Evolutionary conservation across 257 asterid genomes (phyloP).

Genomic region (Solanum pimpinellifolium): DNA sequence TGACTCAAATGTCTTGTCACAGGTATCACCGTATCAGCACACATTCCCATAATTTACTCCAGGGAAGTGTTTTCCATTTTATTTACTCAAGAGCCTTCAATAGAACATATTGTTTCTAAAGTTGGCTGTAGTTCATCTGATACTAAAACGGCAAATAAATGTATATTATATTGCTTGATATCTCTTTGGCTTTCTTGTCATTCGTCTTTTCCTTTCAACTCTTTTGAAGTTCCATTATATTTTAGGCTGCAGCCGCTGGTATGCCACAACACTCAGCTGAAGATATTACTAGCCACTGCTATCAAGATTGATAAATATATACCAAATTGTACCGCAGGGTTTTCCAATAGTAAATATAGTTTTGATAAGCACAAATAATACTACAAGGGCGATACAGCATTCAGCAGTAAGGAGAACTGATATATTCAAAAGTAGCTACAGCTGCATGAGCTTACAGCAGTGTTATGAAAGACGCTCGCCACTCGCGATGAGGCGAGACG

Average conservation of each 20-base stretch:
- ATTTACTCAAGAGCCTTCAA: background rate
- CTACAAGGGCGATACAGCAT: background rate
- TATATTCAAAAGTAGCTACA: background rate
- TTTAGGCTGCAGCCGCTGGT: background rate
- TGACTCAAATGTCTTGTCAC: background rate
- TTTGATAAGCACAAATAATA: background rate
- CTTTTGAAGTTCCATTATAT: background rate
- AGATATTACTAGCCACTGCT: background rate
- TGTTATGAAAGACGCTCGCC: background rate
- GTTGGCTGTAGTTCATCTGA: background rate
- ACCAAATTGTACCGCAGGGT: background rate
- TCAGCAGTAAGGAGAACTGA: background rate
- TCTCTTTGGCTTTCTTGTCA: background rate
- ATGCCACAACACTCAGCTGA: background rate
- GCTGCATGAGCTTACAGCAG: background rate
- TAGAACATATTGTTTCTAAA: background rate
- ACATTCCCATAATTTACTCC: background rate
- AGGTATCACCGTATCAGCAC: background rate
- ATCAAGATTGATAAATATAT: background rate
- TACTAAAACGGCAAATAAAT: background rate
- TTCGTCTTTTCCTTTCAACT: background rate
- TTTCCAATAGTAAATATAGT: background rate
- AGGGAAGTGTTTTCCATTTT: background rate
- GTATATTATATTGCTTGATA: background rate
- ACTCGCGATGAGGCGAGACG: background rate